Conservation (phyloP, 2,329 filamentous ascomycete genomes). For the Hypoxylon sp. region DNA sequence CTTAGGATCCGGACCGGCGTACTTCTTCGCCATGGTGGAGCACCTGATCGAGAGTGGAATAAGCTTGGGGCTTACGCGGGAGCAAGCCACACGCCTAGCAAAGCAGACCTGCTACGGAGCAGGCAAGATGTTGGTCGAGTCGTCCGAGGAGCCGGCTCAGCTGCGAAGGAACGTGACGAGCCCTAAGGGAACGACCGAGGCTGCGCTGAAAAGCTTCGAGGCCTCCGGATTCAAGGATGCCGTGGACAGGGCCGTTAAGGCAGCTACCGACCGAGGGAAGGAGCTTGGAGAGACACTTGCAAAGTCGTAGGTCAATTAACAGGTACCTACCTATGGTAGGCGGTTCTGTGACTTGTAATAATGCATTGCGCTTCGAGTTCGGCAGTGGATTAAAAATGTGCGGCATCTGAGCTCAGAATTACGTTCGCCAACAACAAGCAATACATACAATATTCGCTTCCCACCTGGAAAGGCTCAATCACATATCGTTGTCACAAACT, state of each 20-base stretch:
- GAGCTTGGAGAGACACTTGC: conserved; percentile 61
- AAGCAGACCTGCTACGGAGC: conserved; percentile 67
- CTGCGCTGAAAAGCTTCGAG: conserved; percentile 65
- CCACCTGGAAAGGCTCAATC: background rate
- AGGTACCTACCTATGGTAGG: background rate
- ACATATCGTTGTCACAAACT: background rate
- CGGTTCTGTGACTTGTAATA: background rate
- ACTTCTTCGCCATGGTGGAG: conserved; percentile 69
- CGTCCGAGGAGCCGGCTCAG: conserved; percentile 62
- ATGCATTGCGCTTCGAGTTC: background rate
- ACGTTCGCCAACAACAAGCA: background rate
- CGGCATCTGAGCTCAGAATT: background rate
- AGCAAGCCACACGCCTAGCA: conserved; percentile 65
- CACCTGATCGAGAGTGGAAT: conserved; percentile 63
- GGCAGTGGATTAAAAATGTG: background rate
- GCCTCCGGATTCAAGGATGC: conserved; percentile 59
- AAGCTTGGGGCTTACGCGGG: conserved; percentile 61
- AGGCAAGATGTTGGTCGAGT: conserved; percentile 65
- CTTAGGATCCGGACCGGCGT: conserved; percentile 65
- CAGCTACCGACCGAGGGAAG: conserved; percentile 59
- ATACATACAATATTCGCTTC: background rate
- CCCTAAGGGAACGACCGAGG: conserved; percentile 66
- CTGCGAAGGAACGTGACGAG: conserved; percentile 67
- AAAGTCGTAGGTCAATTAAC: conserved; percentile 28
- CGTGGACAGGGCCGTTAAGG: conserved; percentile 63